Evolutionary conservation across 345 rosid genomes (phyloP).

Genomic region (Citrus trifoliata): DNA sequence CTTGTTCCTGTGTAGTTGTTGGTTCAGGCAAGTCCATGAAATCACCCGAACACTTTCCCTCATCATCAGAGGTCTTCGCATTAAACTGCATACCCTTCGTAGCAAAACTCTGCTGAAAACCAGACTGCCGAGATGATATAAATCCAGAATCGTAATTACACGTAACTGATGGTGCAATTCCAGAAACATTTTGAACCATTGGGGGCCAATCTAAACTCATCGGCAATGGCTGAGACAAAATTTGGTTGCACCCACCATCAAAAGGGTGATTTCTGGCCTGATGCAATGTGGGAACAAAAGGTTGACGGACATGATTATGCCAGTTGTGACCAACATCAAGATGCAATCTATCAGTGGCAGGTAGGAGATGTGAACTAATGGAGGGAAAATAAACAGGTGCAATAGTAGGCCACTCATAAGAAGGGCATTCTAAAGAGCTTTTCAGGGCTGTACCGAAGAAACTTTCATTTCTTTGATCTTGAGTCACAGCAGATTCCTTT

Average conservation of each 20-base stretch:
- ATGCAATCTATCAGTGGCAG: slow-evolving; percentile 93
- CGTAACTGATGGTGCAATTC: slow-evolving; percentile 60
- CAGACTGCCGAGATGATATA: slow-evolving; percentile 46
- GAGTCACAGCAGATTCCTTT: slow-evolving; percentile 36
- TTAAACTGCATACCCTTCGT: slow-evolving; percentile 38
- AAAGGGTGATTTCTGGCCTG: slow-evolving; percentile 67
- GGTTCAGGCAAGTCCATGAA: slow-evolving; percentile 65
- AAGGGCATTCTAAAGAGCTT: slow-evolving; percentile 51
- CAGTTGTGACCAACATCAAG: slow-evolving; percentile 88
- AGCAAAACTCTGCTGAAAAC: slow-evolving; percentile 49
- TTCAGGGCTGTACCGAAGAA: slow-evolving; percentile 29
- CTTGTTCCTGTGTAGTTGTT: slow-evolving; percentile 43
- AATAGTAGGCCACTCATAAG: slow-evolving; percentile 87
- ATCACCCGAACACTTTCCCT: slow-evolving; percentile 52
- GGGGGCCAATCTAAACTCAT: slow-evolving; percentile 99
- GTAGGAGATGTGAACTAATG: slow-evolving; percentile 67
- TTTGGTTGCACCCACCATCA: slow-evolving; percentile 63
- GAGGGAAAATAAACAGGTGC: slow-evolving; percentile 73
- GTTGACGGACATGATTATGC: slow-evolving; percentile 71
- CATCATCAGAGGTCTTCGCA: slow-evolving; percentile 36
- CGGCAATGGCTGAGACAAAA: slow-evolving; percentile 67
- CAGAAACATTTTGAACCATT: slow-evolving; percentile 71
- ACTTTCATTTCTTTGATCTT: slow-evolving; percentile 35
- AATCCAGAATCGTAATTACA: slow-evolving; percentile 76
- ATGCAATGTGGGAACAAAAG: slow-evolving; percentile 68